Conservation (phyloP, 352 stramenopile genomes). For the Phytophthora nicotianae region DNA sequence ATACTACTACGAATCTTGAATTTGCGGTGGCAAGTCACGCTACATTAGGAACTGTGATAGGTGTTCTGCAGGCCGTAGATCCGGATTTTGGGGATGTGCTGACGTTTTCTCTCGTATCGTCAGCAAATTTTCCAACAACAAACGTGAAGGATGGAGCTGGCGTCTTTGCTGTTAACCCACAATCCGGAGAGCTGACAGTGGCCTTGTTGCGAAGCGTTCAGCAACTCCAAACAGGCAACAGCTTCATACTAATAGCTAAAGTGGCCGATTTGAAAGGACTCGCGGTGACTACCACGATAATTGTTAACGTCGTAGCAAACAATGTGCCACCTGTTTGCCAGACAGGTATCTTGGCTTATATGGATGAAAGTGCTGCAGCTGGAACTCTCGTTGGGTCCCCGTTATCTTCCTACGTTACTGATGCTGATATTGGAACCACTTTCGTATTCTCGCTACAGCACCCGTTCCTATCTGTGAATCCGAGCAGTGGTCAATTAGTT, state of each 20-base stretch:
- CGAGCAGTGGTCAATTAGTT: slow-evolving; percentile 33
- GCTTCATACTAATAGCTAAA: slow-evolving; percentile 18
- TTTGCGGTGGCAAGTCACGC: slow-evolving; percentile 26
- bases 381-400: slow-evolving; percentile 20
- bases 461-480: slow-evolving; percentile 30
- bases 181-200: slow-evolving; percentile 27
- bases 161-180: slow-evolving; percentile 25
- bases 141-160: slow-evolving; percentile 7
- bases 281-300: slow-evolving; percentile 2
- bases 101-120: slow-evolving; percentile 21
- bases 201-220: slow-evolving; percentile 9
- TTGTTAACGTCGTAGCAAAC: slow-evolving; percentile 20
- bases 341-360: slow-evolving; percentile 3
- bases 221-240: slow-evolving; percentile 11
- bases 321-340: slow-evolving; percentile 23
- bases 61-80: slow-evolving; percentile 26
- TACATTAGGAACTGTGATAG: slow-evolving; percentile 16
- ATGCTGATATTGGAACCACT: slow-evolving; percentile 30
- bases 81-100: slow-evolving; percentile 25
- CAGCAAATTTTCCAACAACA: not conserved
- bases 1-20: not conserved
- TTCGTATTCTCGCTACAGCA: slow-evolving; percentile 36
- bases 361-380: slow-evolving; percentile 30
- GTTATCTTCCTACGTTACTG: slow-evolving; percentile 16
- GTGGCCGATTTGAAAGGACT: slow-evolving; percentile 19